Percentiles rank a stretch among this genome's conserved stretches.
Conservation (phyloP, 2,329 filamentous ascomycete genomes). For the Fragosphaeria purpurea region DNA sequence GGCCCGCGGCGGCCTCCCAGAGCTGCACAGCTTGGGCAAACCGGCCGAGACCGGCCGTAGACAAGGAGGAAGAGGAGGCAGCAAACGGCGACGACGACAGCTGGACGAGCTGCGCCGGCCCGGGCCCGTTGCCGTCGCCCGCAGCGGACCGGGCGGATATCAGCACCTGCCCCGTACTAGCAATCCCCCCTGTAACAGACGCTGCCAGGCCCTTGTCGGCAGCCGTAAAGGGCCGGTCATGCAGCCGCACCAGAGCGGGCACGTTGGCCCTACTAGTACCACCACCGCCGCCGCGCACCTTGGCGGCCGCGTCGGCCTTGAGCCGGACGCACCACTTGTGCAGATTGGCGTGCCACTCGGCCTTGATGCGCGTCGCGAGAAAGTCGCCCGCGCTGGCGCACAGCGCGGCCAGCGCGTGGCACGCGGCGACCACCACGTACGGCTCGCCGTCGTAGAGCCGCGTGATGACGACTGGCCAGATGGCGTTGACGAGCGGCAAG, state of each 20-base stretch:
- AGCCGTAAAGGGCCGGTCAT: no score
- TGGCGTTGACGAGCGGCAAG: constrained; percentile 75
- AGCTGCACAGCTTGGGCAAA: constrained; percentile 53
- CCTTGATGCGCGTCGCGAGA: constrained; percentile 62
- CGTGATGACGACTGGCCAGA: constrained; percentile 77
- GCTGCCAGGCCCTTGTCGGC: no score
- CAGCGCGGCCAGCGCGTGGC: constrained; percentile 57
- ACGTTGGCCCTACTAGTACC: not conserved
- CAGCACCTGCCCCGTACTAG: no score
- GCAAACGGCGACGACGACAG: constrained; percentile 7
- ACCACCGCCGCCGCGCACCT: not conserved
- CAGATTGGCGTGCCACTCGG: constrained; percentile 54
- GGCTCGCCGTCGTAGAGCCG: constrained; percentile 56
- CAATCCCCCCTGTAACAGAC: no score
- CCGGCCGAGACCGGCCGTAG: constrained; percentile 34
- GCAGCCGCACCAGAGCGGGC: no score
- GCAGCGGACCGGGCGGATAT: no score
- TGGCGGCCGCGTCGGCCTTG: constrained; percentile 29
- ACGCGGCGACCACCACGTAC: constrained; percentile 60
- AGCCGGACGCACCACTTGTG: constrained; percentile 36
- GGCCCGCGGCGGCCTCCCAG: constrained; percentile 51
- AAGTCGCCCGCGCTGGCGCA: constrained; percentile 72
- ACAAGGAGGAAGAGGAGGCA: not conserved
- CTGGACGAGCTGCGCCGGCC: no score
- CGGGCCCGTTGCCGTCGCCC: no score